Conservation (phyloP, 805 yeast genomes). For the Kuraishia cidri region DNA sequence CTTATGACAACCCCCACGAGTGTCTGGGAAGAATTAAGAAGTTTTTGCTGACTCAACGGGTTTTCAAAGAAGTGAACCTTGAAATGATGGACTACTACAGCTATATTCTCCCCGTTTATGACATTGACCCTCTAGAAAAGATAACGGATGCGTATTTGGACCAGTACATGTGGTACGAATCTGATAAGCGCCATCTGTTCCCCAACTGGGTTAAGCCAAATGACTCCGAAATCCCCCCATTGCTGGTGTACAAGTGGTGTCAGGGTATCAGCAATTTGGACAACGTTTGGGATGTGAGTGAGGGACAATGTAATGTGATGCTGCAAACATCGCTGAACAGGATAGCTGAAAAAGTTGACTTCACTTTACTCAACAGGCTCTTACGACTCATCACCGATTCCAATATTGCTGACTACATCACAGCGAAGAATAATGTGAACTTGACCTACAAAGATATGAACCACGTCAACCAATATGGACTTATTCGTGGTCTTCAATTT, state of each 20-base stretch:
- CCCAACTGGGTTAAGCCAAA: slow-evolving; percentile 97
- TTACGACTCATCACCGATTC: slow-evolving; percentile 79
- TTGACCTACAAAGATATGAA: slow-evolving; percentile 91
- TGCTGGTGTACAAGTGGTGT: slow-evolving; percentile 88
- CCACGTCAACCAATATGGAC: slow-evolving; percentile 82
- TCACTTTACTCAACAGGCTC: slow-evolving; percentile 76
- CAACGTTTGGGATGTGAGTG: slow-evolving; percentile 67
- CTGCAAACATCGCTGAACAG: slow-evolving; percentile 67
- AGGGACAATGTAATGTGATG: slow-evolving; percentile 78
- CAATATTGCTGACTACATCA: slow-evolving; percentile 88
- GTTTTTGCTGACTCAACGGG: slow-evolving; percentile 76
- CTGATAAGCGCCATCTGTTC: slow-evolving; percentile 76
- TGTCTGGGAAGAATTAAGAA: slow-evolving; percentile 78
- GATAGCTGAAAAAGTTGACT: slow-evolving; percentile 78
- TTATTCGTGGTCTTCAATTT: slow-evolving; percentile 83
- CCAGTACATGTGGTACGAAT: slow-evolving; percentile 95
- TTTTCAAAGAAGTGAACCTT: slow-evolving; percentile 79
- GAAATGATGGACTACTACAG: slow-evolving; percentile 91
- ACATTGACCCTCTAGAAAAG: slow-evolving; percentile 87
- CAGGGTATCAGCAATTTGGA: slow-evolving; percentile 79
- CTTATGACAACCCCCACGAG: slow-evolving; percentile 95
- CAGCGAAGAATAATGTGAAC: slow-evolving; percentile 81
- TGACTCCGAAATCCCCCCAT: slow-evolving; percentile 89
- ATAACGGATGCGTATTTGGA: slow-evolving; percentile 94
- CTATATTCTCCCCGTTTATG: slow-evolving; percentile 76